Percentiles rank a stretch among this genome's conserved stretches.
Conservation (phyloP, 305 asterid species). For the Solanum chacoense region DNA sequence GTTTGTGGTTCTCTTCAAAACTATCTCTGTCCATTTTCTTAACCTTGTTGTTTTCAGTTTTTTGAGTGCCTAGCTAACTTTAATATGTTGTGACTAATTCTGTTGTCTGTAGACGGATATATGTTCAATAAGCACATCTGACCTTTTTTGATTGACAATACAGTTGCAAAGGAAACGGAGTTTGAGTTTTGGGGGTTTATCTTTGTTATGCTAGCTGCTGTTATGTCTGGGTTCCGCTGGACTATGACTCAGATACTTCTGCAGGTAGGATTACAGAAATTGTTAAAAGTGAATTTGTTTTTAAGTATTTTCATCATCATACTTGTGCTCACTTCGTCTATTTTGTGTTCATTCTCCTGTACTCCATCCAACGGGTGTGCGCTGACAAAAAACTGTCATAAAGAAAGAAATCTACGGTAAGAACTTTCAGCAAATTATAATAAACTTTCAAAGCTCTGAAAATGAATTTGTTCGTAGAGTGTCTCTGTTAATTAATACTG, state of each 20-base stretch:
- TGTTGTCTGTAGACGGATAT: neutral
- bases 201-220: conserved; percentile 97
- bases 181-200: conserved; percentile 97
- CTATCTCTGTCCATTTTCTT: neutral
- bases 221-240: conserved; percentile 99
- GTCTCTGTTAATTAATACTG: neutral
- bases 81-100: neutral
- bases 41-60: neutral
- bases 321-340: conserved; percentile 15
- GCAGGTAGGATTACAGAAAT: conserved; percentile 43
- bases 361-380: conserved; percentile 23
- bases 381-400: conserved; percentile 36
- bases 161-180: conserved; percentile 95
- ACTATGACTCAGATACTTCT: conserved; percentile 99
- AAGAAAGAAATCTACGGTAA: conserved; percentile 97
- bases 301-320: neutral
- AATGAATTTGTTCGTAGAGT: neutral
- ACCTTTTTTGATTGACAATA: conserved; percentile 14
- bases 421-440: conserved; percentile 16
- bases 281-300: neutral
- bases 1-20: neutral
- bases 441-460: neutral
- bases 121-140: neutral
- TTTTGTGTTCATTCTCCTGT: conserved; percentile 16
- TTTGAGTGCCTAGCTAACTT: neutral